Evolutionary conservation across 2,329 filamentous ascomycete species (phyloP).

Genomic region (Dryadomyces quercus-mongolicae): DNA sequence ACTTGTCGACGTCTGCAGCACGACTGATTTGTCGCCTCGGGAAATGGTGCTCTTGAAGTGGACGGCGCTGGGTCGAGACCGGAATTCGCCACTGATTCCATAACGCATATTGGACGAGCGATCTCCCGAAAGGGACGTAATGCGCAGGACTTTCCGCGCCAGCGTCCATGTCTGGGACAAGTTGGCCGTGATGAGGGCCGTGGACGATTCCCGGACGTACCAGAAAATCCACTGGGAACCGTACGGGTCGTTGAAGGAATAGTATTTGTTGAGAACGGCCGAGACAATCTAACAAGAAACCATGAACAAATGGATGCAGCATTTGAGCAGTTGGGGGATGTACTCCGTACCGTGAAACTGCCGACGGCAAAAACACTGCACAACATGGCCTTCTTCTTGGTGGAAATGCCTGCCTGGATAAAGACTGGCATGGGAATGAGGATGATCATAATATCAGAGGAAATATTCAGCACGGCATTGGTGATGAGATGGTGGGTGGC

Average conservation of each 20-base stretch:
- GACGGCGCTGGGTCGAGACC: constrained; percentile 5
- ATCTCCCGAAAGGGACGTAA: constrained; percentile 20
- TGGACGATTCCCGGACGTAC: constrained; percentile 33
- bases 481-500: constrained; percentile 45
- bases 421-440: constrained; percentile 43
- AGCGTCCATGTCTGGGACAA: constrained; percentile 31
- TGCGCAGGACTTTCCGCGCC: constrained; percentile 24
- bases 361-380: constrained; percentile 32
- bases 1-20: constrained; percentile 19
- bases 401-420: constrained; percentile 32
- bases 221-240: constrained; percentile 28
- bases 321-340: too few species aligned
- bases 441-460: constrained; percentile 48
- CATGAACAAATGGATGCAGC: too few species aligned
- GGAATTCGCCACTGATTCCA: constrained; percentile 12
- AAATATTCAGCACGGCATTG: constrained; percentile 46
- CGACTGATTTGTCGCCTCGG: constrained; percentile 10
- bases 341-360: constrained; percentile 34
- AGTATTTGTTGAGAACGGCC: constrained; percentile 34
- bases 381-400: constrained; percentile 41
- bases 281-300: constrained; percentile 32
- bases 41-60: neutral
- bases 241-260: constrained; percentile 27
- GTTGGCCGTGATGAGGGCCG: constrained; percentile 30
- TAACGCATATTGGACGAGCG: constrained; percentile 17